Conservation (phyloP, 169 alveolate species). For the Prorocentrum cordatum region DNA sequence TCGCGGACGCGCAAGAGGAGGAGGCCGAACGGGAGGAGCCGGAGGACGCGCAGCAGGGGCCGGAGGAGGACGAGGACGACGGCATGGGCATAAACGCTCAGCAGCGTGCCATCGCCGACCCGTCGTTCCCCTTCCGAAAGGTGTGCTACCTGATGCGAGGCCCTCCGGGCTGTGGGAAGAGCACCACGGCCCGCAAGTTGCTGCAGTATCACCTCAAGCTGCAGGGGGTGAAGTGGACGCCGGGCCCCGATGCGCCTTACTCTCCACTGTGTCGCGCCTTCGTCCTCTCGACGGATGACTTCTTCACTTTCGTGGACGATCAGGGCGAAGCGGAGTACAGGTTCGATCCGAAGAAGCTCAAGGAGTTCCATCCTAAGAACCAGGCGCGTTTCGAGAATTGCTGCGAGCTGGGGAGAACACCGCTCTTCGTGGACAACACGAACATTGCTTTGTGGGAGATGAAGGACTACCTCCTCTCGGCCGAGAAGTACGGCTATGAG, state of each 20-base stretch:
- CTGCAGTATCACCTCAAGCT: background rate
- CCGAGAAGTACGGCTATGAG: no score
- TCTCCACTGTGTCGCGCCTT: slow-evolving; percentile 24
- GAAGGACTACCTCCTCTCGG: no score
- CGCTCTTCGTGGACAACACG: slow-evolving; percentile 34
- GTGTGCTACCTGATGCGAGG: slow-evolving; percentile 28
- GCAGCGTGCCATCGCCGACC: no score
- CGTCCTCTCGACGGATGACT: slow-evolving; percentile 39
- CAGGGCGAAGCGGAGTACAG: background rate
- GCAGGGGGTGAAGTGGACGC: slow-evolving; percentile 1
- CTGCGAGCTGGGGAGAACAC: slow-evolving; percentile 6
- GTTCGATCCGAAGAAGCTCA: background rate
- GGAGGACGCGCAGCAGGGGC: no score
- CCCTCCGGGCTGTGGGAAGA: slow-evolving; percentile 20
- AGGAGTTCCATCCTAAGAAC: slow-evolving; percentile 17
- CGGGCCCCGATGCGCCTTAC: background rate
- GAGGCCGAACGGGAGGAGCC: no score
- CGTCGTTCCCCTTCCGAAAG: background rate
- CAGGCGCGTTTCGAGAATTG: background rate
- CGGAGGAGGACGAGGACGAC: no score
- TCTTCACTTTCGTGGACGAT: slow-evolving; percentile 6
- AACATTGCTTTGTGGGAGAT: slow-evolving; percentile 17
- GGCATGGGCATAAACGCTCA: no score
- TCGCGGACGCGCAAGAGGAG: no score
- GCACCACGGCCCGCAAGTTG: slow-evolving; percentile 45